A percentile compares a stretch with the other conserved stretches of the same genome.
These are phyloP conservation scores for Rosa hybrid DNA, from an alignment of 331 rosid species.

Conservation along the genomic window DNA sequence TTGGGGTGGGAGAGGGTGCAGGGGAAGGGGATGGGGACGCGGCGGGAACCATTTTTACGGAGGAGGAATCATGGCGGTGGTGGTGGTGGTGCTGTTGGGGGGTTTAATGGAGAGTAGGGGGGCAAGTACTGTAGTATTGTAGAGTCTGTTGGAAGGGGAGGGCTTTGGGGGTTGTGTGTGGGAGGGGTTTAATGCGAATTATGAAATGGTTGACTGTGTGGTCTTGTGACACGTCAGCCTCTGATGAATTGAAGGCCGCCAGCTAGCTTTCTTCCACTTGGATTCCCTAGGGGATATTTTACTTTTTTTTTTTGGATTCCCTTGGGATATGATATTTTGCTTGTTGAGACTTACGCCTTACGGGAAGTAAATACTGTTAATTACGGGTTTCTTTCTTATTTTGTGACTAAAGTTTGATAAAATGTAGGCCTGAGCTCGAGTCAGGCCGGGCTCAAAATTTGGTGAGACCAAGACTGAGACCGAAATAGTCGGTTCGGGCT, in stretches of 20 bases:
- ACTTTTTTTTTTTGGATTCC: neutral
- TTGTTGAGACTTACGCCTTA: no score
- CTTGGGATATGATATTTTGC: no score
- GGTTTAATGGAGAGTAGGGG: neutral
- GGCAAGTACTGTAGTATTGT: neutral
- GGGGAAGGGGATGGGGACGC: constrained; percentile 15
- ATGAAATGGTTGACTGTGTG: constrained; percentile 31
- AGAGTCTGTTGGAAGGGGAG: no score
- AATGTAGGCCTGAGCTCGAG: no score
- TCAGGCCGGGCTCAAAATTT: no score
- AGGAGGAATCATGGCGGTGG: constrained; percentile 16
- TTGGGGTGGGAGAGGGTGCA: constrained; percentile 7
- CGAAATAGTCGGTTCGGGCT: no score
- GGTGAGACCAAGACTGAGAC: no score
- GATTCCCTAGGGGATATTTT: neutral
- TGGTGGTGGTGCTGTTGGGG: neutral
- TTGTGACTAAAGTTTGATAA: neutral
- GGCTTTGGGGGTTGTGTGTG: neutral
- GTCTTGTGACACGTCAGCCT: constrained; percentile 41
- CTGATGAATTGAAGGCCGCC: constrained; percentile 33
- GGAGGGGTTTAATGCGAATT: constrained; percentile 33
- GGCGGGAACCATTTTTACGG: constrained; percentile 5
- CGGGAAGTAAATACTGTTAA: neutral
- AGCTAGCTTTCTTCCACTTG: neutral
- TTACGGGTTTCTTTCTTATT: neutral